phyloP scores from a whole-genome alignment of 2,329 filamentous ascomycete species.

The Aureobasidium sp. region DNA sequence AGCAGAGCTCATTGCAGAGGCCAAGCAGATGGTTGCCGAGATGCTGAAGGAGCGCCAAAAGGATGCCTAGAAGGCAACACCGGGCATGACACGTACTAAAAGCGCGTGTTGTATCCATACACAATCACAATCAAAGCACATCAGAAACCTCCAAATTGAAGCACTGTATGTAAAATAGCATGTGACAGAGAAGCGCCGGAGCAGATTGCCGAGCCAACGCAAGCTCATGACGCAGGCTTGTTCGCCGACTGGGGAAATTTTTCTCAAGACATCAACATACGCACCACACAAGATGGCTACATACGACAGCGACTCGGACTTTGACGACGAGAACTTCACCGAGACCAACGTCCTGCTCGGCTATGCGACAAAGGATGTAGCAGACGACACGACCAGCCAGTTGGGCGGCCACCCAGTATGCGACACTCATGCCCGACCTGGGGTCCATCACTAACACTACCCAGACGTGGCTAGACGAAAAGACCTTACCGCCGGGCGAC shows the following conservation, averaged over 20 bases:
- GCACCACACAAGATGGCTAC: slow-evolving; percentile 50
- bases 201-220: background rate
- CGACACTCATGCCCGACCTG: slow-evolving; percentile 17
- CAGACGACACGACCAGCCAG: slow-evolving; percentile 78
- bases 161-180: background rate
- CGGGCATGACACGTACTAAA: background rate
- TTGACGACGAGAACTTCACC: slow-evolving; percentile 60
- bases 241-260: background rate
- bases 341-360: slow-evolving; percentile 86
- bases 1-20: slow-evolving; percentile 65
- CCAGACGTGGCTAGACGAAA: slow-evolving; percentile 72
- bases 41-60: slow-evolving; percentile 15
- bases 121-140: background rate
- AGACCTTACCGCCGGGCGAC: slow-evolving; percentile 62
- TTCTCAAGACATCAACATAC: slow-evolving; percentile 4
- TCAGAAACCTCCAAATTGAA: background rate
- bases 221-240: slow-evolving; percentile 1
- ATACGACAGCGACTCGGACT: slow-evolving; percentile 70
- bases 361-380: slow-evolving; percentile 73
- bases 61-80: background rate
- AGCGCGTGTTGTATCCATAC: background rate
- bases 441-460: background rate
- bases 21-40: slow-evolving; percentile 47
- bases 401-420: slow-evolving; percentile 81
- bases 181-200: background rate